phyloP scores from a whole-genome alignment of 805 yeast species.

The Metschnikowia cerradonensis region DNA sequence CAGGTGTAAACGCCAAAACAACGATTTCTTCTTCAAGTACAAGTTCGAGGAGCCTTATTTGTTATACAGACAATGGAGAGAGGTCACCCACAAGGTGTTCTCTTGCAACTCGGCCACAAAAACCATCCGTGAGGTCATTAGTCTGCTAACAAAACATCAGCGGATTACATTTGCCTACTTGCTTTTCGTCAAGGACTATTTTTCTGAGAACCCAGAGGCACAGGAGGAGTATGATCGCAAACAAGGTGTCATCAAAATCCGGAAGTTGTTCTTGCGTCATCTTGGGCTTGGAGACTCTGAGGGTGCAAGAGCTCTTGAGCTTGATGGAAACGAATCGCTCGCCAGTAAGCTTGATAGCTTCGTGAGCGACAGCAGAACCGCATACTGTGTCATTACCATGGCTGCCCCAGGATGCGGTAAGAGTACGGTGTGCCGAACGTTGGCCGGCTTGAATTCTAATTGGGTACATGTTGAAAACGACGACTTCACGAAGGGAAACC shows the following conservation, averaged over 20 bases:
- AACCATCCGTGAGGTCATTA: constrained; percentile 28
- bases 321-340: constrained; percentile 34
- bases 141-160: constrained; percentile 41
- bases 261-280: constrained; percentile 58
- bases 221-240: constrained; percentile 47
- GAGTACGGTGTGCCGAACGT: constrained; percentile 69
- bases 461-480: constrained; percentile 86
- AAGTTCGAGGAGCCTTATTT: constrained; percentile 95
- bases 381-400: constrained; percentile 68
- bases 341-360: constrained; percentile 14
- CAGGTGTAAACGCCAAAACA: constrained; percentile 45
- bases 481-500: constrained; percentile 49
- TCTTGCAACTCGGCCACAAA: constrained; percentile 21
- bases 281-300: constrained; percentile 42
- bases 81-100: constrained; percentile 65
- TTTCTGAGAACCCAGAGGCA: constrained; percentile 47
- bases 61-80: constrained; percentile 87
- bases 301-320: constrained; percentile 56
- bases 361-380: constrained; percentile 21
- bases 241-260: constrained; percentile 68
- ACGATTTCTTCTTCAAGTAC: constrained; percentile 79
- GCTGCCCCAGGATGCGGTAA: constrained; percentile 96
- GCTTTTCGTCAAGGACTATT: constrained; percentile 55
- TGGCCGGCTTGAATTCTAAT: constrained; percentile 49
- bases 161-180: constrained; percentile 64